Evolutionary conservation across 2,329 filamentous ascomycete genomes (phyloP), one percentile per base, ranked within the genome.

Genomic region (Colletotrichum eleusines): DNA sequence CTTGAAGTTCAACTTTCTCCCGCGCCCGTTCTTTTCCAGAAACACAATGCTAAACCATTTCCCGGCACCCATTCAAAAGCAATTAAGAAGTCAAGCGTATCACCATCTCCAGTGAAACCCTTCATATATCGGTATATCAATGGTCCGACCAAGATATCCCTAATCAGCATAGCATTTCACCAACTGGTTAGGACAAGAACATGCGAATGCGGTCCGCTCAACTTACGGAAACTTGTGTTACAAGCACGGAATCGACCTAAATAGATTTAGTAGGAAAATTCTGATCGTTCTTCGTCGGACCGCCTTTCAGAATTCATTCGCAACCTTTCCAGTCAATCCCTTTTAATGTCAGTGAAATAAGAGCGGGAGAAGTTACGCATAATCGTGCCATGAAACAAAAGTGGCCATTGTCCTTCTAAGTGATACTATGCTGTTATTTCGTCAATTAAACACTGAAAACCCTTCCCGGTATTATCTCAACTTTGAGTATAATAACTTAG

Each of bases 141-240:
- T 8, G 6, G 4, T 9, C 0, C 7, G 1, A n/a, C 3, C 8
- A 3, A 44, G 5, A 9, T 1, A n/a, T 3, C 42, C 6, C 8
- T 6, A 42, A 6, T 8, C 16, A 18, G 16, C 7, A 44, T 9
- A 6, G 42, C 42, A 44, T n/a, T 20, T 20, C 8, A 6, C 1
- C 18, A 7, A 2, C 40, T 20, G 5, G 16, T 20, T 20, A 42
- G 5, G 16, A 20, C 18, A 20, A 42, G 1, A 42, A 8, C 1
- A 42, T 6, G 6, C 40, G 14, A 8, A 7, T 18, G 16, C 18
- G 16, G 18, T 42, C 40, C 40, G 14, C 40, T 42, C 18, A 8
- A 42, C 6, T 42, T 6, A 7, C 14, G 5, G 40, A 42, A 8
- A 20, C 20, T n/a, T 44, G 18, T 4, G 1, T 9, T 4, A 3